Percentiles rank a stretch among this genome's conserved stretches.
These are phyloP conservation scores for Umbelopsis sp. DNA, from an alignment of 371 early-diverging fungal species.

Conservation along the genomic window DNA sequence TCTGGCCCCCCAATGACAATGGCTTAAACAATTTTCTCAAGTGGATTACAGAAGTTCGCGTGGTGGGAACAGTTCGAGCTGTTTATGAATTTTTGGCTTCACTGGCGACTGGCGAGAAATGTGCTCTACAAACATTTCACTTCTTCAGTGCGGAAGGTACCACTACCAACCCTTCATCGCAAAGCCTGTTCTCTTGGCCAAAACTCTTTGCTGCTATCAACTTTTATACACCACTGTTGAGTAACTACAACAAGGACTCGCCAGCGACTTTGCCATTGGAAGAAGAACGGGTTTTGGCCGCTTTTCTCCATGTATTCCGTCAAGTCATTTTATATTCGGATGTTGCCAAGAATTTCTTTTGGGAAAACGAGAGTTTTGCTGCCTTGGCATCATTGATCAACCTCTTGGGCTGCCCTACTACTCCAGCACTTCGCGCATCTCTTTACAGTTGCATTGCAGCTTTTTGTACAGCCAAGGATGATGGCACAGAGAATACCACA, in stretches of 20 bases:
- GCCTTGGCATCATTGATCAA: constrained; percentile 24
- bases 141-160: constrained; percentile 33
- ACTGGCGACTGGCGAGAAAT: constrained; percentile 41
- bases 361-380: constrained; percentile 25
- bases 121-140: constrained; percentile 35
- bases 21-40: constrained; percentile 73
- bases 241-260: constrained; percentile 23
- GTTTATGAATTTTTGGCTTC: constrained; percentile 43
- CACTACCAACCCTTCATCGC: constrained; percentile 25
- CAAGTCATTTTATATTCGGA: constrained; percentile 45
- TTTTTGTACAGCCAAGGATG: constrained; percentile 47
- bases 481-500: constrained; percentile 36
- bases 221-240: constrained; percentile 32
- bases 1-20: constrained; percentile 70
- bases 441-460: constrained; percentile 44
- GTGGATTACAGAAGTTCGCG: constrained; percentile 64
- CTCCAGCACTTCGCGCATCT: constrained; percentile 39
- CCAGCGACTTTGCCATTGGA: constrained; percentile 25
- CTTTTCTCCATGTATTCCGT: constrained; percentile 35
- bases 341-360: constrained; percentile 36
- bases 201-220: constrained; percentile 41
- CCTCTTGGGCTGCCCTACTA: constrained; percentile 30
- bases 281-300: constrained; percentile 36
- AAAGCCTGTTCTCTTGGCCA: constrained; percentile 46
- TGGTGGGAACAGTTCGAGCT: constrained; percentile 35